Evolutionary conservation across 495 filamentous ascomycete species (phyloP).

Genomic region (Penicillium maclennaniae): DNA sequence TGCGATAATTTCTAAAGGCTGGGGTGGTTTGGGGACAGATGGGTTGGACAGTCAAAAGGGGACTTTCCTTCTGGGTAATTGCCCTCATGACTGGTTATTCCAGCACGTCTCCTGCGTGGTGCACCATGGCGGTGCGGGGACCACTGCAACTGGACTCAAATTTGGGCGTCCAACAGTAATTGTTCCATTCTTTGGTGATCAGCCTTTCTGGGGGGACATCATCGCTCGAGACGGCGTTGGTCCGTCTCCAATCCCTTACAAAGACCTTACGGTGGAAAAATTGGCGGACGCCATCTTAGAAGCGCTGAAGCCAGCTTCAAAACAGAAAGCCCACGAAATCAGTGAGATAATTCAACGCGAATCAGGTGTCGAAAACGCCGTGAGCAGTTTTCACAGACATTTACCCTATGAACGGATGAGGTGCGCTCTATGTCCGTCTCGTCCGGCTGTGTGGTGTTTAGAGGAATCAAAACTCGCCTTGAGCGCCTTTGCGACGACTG

Average conservation of each 20-base stretch:
- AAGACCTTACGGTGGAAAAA: constrained; percentile 49
- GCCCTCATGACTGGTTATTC: constrained; percentile 62
- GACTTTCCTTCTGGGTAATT: constrained; percentile 51
- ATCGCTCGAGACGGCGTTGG: constrained; percentile 57
- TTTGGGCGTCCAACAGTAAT: constrained; percentile 52
- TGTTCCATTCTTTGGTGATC: constrained; percentile 64
- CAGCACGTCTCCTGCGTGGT: constrained; percentile 54
- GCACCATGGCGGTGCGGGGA: constrained; percentile 60
- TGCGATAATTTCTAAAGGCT: constrained; percentile 56
- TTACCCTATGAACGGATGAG: too few relatives aligned
- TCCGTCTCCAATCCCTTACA: constrained; percentile 57
- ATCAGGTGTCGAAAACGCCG: too few relatives aligned
- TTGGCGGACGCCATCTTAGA: constrained; percentile 40
- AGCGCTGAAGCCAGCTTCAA: too few relatives aligned
- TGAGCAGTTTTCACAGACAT: too few relatives aligned
- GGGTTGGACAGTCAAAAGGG: constrained; percentile 29
- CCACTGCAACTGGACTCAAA: constrained; percentile 54
- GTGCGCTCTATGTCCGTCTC: too few relatives aligned
- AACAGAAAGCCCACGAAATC: too few relatives aligned
- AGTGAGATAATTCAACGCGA: too few relatives aligned
- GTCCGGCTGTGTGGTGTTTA: too few relatives aligned
- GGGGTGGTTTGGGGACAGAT: constrained; percentile 51
- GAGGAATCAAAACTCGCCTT: too few relatives aligned
- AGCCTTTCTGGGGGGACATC: constrained; percentile 77
- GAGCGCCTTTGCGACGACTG: too few relatives aligned